A percentile compares a stretch with the other conserved stretches of the same genome.
Conservation (phyloP, 2,329 filamentous ascomycete genomes). For the Biscogniauxia mediterranea region DNA sequence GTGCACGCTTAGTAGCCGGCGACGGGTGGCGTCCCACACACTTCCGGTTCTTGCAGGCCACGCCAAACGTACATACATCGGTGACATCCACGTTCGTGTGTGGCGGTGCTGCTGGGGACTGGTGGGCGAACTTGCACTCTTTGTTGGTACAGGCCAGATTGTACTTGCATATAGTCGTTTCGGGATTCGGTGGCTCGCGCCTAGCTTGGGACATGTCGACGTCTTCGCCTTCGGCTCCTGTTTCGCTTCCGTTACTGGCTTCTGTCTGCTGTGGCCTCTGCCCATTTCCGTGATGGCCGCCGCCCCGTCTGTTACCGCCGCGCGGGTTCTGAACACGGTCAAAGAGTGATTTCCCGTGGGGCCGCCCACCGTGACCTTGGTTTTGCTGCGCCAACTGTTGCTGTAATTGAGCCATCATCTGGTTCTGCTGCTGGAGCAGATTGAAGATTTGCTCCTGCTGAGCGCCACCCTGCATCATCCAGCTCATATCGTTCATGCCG, state of each 20-base stretch:
- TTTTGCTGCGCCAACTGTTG: slow-evolving; percentile 59
- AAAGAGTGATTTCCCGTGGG: slow-evolving; percentile 63
- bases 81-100: slow-evolving; percentile 74
- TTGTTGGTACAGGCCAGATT: slow-evolving; percentile 85
- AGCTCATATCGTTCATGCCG: slow-evolving; percentile 43
- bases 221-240: slow-evolving; percentile 51
- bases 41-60: slow-evolving; percentile 93
- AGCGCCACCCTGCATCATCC: slow-evolving; percentile 53
- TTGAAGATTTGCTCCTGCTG: slow-evolving; percentile 73
- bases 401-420: slow-evolving; percentile 77
- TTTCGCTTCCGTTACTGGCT: slow-evolving; percentile 36
- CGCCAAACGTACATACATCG: slow-evolving; percentile 80
- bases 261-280: slow-evolving; percentile 32
- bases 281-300: slow-evolving; percentile 42
- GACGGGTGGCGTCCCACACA: slow-evolving; percentile 91
- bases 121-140: slow-evolving; percentile 90
- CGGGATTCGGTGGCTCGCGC: slow-evolving; percentile 55
- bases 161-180: slow-evolving; percentile 79
- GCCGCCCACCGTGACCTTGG: slow-evolving; percentile 43
- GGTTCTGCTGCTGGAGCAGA: slow-evolving; percentile 81
- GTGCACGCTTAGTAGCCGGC: slow-evolving; percentile 73
- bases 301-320: slow-evolving; percentile 46
- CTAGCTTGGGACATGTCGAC: slow-evolving; percentile 58
- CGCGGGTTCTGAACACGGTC: slow-evolving; percentile 66
- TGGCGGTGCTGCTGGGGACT: slow-evolving; percentile 84